These are phyloP conservation scores for Penicillium pulvis DNA, from an alignment of 495 filamentous ascomycete genomes.

Conservation along the genomic window DNA sequence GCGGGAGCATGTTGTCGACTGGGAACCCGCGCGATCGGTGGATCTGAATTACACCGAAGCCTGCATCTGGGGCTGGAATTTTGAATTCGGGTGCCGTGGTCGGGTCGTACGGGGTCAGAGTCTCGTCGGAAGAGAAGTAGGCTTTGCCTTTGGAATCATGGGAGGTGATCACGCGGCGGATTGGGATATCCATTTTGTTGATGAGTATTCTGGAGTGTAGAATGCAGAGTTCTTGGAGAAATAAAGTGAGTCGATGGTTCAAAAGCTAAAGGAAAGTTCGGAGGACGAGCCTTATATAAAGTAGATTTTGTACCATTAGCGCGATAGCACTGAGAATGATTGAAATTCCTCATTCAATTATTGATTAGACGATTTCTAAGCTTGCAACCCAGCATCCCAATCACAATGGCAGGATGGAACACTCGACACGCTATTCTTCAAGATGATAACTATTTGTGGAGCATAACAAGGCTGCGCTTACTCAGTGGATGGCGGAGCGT, in stretches of 20 bases:
- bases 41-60: slow-evolving; percentile 29
- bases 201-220: neutral
- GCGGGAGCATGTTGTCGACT: slow-evolving; percentile 24
- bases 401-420: neutral
- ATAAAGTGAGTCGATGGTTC: neutral
- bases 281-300: too few species aligned
- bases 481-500: neutral
- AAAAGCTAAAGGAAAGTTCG: neutral
- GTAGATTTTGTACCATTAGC: too few species aligned
- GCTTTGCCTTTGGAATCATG: slow-evolving; percentile 25
- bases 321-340: too few species aligned
- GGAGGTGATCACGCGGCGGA: slow-evolving; percentile 25
- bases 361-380: neutral
- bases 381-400: neutral
- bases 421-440: neutral
- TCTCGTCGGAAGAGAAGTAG: slow-evolving; percentile 26
- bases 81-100: slow-evolving; percentile 26
- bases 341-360: neutral
- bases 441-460: neutral
- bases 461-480: neutral
- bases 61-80: slow-evolving; percentile 18
- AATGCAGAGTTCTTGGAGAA: neutral
- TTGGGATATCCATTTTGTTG: slow-evolving; percentile 22
- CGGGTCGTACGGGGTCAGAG: slow-evolving; percentile 27
- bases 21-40: slow-evolving; percentile 30